Conservation (phyloP, 139 green algal species). For the Chlamydomonas sp. region DNA sequence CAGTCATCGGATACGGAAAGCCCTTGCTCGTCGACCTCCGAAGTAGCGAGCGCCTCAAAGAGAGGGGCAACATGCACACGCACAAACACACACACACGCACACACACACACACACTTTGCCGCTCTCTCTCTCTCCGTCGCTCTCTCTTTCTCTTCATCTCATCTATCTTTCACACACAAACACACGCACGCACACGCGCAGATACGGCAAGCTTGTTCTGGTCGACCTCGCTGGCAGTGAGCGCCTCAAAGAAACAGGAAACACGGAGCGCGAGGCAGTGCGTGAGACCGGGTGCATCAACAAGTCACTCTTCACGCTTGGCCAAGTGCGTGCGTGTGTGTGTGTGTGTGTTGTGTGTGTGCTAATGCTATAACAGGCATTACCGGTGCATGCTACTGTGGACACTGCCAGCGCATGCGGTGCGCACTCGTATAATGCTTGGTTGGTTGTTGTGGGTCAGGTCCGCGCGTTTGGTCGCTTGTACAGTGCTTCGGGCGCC, state of each 20-base stretch:
- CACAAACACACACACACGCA: too few species aligned
- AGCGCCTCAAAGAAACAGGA: conserved; percentile 55
- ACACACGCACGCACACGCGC: neutral
- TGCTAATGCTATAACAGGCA: neutral
- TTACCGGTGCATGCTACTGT: neutral
- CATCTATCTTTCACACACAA: neutral
- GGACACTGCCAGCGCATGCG: too few species aligned
- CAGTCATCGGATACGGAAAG: conserved; percentile 56
- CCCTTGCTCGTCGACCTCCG: conserved; percentile 58
- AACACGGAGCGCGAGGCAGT: conserved; percentile 41
- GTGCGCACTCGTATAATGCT: too few species aligned
- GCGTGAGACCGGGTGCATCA: conserved; percentile 57
- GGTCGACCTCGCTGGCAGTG: conserved; percentile 64
- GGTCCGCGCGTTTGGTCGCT: too few species aligned
- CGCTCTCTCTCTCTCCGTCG: too few species aligned
- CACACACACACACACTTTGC: too few species aligned
- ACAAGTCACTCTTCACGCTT: conserved; percentile 58
- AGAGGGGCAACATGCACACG: too few species aligned
- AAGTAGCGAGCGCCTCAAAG: conserved; percentile 57
- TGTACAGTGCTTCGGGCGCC: too few species aligned
- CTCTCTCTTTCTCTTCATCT: too few species aligned
- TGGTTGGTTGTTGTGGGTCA: too few species aligned
- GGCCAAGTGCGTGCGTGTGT: too few species aligned
- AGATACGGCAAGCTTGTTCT: conserved; percentile 55
- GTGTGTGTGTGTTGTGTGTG: too few species aligned